Evolutionary conservation across 1,139 yeast genomes (phyloP).

Genomic region (Diutina sp.): DNA sequence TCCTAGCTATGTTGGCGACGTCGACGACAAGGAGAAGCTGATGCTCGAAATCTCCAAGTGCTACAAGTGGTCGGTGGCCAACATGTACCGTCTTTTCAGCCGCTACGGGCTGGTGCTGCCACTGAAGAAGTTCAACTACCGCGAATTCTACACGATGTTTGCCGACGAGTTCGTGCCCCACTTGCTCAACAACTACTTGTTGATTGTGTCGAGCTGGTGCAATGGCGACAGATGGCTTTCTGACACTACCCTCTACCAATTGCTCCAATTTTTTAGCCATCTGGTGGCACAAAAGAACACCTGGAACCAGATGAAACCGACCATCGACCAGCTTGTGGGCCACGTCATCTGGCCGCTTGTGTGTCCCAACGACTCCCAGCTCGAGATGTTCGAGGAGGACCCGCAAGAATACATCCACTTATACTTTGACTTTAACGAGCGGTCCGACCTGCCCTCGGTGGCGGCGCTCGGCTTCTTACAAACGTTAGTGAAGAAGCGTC

Average conservation of each 20-base stretch:
- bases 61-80: constrained; percentile 86
- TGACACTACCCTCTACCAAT: constrained; percentile 48
- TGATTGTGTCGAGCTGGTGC: constrained; percentile 67
- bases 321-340: constrained; percentile 48
- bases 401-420: constrained; percentile 86
- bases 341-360: constrained; percentile 73
- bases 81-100: constrained; percentile 59
- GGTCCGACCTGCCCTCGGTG: constrained; percentile 47
- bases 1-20: constrained; percentile 30
- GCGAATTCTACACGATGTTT: constrained; percentile 35
- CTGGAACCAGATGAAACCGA: constrained; percentile 64
- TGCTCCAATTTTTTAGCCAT: constrained; percentile 61
- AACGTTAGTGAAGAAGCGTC: constrained; percentile 57
- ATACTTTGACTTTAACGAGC: constrained; percentile 56
- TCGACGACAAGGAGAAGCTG: constrained; percentile 13
- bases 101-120: constrained; percentile 51
- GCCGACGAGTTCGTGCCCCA: constrained; percentile 57
- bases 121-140: constrained; percentile 37
- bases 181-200: constrained; percentile 48
- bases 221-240: constrained; percentile 55
- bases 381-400: constrained; percentile 75
- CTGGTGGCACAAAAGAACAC: constrained; percentile 54
- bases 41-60: constrained; percentile 41
- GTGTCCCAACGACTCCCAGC: constrained; percentile 54
- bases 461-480: constrained; percentile 54